phyloP scores from a whole-genome alignment of 768 basidiomycete genomes.

The Psilocybe cubensis region DNA sequence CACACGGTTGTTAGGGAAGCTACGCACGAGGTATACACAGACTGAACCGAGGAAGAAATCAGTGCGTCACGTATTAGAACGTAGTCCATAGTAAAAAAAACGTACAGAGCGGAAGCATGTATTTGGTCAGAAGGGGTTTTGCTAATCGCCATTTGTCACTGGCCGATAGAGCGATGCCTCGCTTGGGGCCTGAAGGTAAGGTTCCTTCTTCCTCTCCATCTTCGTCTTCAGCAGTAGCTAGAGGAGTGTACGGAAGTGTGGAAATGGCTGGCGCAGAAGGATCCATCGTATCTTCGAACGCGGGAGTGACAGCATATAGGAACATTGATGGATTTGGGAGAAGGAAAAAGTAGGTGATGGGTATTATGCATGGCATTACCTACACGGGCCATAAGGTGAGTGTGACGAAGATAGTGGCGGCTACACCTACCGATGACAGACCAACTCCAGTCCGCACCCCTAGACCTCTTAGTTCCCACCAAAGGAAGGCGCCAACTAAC shows the following conservation, averaged over 20 bases:
- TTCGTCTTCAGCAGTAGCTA: conserved; percentile 44
- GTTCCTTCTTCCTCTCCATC: conserved; percentile 45
- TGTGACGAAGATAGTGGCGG: background rate
- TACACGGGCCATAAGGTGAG: conserved; percentile 29
- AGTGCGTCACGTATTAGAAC: conserved; percentile 4
- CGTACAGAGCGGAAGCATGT: conserved; percentile 94
- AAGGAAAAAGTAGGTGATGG: conserved; percentile 75
- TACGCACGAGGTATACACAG: conserved; percentile 49
- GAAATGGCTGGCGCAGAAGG: conserved; percentile 30
- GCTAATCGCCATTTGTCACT: conserved; percentile 83
- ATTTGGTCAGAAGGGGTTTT: conserved; percentile 75
- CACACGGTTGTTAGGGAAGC: background rate
- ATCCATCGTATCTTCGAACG: conserved; percentile 40
- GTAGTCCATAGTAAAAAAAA: conserved; percentile 13
- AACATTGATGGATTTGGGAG: conserved; percentile 68
- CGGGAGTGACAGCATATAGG: conserved; percentile 38
- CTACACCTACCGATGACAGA: conserved; percentile 68
- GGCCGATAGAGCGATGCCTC: conserved; percentile 56
- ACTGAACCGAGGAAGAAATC: conserved; percentile 24
- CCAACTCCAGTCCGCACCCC: conserved; percentile 87
- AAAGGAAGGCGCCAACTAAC: conserved; percentile 87
- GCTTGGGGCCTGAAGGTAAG: conserved; percentile 38
- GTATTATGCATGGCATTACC: conserved; percentile 84
- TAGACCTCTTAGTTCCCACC: conserved; percentile 90
- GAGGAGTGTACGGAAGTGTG: conserved; percentile 46